Evolutionary conservation across 352 stramenopile species (phyloP).

Genomic region (Globisporangium ultimum): DNA sequence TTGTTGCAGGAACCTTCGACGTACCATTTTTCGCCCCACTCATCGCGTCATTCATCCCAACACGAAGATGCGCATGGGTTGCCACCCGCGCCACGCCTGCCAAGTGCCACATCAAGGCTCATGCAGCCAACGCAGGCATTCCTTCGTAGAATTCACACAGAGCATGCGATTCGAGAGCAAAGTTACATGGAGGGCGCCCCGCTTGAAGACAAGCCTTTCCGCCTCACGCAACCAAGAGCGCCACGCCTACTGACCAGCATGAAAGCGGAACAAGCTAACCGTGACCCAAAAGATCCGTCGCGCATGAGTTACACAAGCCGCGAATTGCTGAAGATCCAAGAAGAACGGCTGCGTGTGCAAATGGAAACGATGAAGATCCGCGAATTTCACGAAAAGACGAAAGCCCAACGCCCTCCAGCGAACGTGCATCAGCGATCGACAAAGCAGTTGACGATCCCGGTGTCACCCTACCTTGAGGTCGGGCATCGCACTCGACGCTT

Average conservation of each 20-base stretch:
- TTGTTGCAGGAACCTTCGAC: conserved; percentile 27
- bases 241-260: conserved; percentile 46
- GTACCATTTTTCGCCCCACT: conserved; percentile 12
- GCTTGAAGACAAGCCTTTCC: conserved; percentile 39
- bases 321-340: conserved; percentile 74
- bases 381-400: conserved; percentile 74
- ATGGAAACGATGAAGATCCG: conserved; percentile 72
- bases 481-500: conserved; percentile 48
- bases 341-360: conserved; percentile 61
- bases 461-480: conserved; percentile 63
- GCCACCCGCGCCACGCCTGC: conserved; percentile 9
- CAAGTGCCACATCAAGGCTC: conserved; percentile 32
- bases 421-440: conserved; percentile 78
- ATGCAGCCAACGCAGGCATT: conserved; percentile 71
- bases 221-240: conserved; percentile 49
- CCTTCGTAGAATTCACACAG: conserved; percentile 46
- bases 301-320: conserved; percentile 75
- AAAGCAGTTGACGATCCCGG: conserved; percentile 76
- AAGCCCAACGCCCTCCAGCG: conserved; percentile 51
- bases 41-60: conserved; percentile 16
- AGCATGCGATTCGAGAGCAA: conserved; percentile 11
- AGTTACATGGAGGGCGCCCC: conserved; percentile 32
- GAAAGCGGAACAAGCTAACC: conserved; percentile 23
- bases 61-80: conserved; percentile 9
- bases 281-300: conserved; percentile 39